phyloP scores from a whole-genome alignment of 768 basidiomycete genomes.

The Termitomyces sp. region DNA sequence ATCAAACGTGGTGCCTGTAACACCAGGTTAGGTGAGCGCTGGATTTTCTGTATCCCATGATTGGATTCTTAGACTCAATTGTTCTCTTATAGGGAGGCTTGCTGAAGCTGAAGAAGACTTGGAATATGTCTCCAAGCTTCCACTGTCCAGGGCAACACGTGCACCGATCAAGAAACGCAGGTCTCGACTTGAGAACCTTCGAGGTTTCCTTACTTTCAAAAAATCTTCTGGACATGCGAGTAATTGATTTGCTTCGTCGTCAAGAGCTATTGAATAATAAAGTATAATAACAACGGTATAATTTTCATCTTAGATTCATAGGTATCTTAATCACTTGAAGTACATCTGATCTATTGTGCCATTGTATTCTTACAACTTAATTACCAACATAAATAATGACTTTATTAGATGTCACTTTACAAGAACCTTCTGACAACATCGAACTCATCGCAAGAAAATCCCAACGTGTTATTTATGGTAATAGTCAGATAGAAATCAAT shows the following conservation, averaged over 20 bases:
- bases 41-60: not conserved
- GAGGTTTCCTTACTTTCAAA: not conserved
- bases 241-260: not conserved
- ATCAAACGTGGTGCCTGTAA: not conserved
- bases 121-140: not conserved
- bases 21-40: not conserved
- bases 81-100: not conserved
- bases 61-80: not conserved
- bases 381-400: no score
- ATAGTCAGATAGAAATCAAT: not conserved
- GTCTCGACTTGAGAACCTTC: not conserved
- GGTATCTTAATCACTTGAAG: not conserved
- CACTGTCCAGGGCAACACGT: not conserved
- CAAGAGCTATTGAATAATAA: not conserved
- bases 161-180: not conserved
- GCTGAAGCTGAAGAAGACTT: constrained; percentile 3
- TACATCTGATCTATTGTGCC: not conserved
- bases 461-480: not conserved
- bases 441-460: no score
- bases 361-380: not conserved
- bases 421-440: not conserved
- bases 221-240: not conserved
- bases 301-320: not conserved
- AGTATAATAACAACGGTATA: no score
- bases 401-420: no score